Base-by-base conservation (phyloP, 2,329 filamentous ascomycete genomes). In the Diaporthe velutina region DNA sequence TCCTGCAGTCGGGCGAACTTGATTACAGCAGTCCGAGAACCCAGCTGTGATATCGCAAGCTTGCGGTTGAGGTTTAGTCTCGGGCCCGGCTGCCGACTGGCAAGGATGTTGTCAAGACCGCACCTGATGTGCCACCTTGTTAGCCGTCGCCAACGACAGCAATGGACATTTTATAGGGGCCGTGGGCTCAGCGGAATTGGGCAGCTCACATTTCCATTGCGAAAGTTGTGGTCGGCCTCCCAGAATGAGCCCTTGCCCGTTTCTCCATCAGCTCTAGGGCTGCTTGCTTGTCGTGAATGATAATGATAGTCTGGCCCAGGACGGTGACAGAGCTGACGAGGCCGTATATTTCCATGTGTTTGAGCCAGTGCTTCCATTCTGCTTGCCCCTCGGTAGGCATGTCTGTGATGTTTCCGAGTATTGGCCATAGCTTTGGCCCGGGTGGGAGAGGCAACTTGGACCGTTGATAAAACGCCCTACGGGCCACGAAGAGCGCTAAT, bases 351-450 rank as follows among this genome's bases (percentile, higher is more conserved):
- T 85, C 81, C 70, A 84, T 86, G 74, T 84, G 82, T 74, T 83
- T 82, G 40, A 83, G 67, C 85, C 85, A 87, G 71, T 86, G 84
- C 60, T 82, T 76, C 74, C 81, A 84, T 74, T 86, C 84, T 6
- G 78, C 80, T 8, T 74, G 76, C 1, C 82, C 83, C 0, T 74
- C 68, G 0, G 82, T 79, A 0, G 88, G 88, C 15, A 90, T 79
- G 75, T 90, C 87, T 1, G 77, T 75, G 22, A 90, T 76, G 77
- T 90, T 90, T 5, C 89, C 89, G 5, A 90, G 40, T 0, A 90
- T 19, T 0, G 87, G 87, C 9, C 86, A 78, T 0, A 83, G 83
- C 50, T 82, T 87, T 0, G 89, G 89, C 0, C 89, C 89, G 1
- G 88, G 89, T 1, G 88, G 89, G 0, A 72, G 45, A 22, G 54